Evolutionary conservation across 805 yeast genomes (phyloP).

Genomic region (Ogataea kodamae): DNA sequence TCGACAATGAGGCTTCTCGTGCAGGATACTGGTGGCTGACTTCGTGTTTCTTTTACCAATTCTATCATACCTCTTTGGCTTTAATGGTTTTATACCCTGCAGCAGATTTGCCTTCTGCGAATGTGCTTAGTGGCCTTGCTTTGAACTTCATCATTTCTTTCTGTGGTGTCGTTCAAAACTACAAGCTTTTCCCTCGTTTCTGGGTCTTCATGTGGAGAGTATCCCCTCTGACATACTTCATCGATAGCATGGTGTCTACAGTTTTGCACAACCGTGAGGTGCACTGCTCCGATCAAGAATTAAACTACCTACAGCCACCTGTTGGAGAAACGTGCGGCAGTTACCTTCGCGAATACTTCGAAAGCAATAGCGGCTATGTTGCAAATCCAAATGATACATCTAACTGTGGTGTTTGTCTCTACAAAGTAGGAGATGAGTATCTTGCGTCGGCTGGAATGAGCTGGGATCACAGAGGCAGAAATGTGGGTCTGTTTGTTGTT

Average conservation of each 20-base stretch:
- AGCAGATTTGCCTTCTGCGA: slow-evolving; percentile 68
- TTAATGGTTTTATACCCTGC: slow-evolving; percentile 52
- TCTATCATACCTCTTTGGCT: slow-evolving; percentile 48
- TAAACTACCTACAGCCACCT: slow-evolving; percentile 51
- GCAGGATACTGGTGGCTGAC: slow-evolving; percentile 47
- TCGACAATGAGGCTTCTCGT: slow-evolving; percentile 34
- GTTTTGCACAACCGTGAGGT: slow-evolving; percentile 50
- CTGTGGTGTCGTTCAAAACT: slow-evolving; percentile 66
- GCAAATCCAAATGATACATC: slow-evolving; percentile 46
- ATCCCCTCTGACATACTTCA: slow-evolving; percentile 70
- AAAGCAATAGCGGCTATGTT: slow-evolving; percentile 51
- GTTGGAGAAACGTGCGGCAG: slow-evolving; percentile 61
- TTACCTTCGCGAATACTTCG: slow-evolving; percentile 42
- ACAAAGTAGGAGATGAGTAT: slow-evolving; percentile 44
- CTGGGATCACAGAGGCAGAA: slow-evolving; percentile 57
- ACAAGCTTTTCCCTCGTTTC: slow-evolving; percentile 63
- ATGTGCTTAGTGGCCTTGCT: slow-evolving; percentile 52
- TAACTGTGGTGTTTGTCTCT: slow-evolving; percentile 49
- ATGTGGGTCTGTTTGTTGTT: slow-evolving; percentile 58
- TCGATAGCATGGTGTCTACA: slow-evolving; percentile 49
- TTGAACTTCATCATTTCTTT: slow-evolving; percentile 59
- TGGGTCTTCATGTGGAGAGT: slow-evolving; percentile 81
- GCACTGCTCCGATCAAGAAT: slow-evolving; percentile 46
- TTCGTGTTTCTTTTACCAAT: slow-evolving; percentile 38
- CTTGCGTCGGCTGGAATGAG: slow-evolving; percentile 40